Evolutionary conservation across 2,329 filamentous ascomycete species (phyloP).

Genomic region (Chrysoporthe deuterocubensis): DNA sequence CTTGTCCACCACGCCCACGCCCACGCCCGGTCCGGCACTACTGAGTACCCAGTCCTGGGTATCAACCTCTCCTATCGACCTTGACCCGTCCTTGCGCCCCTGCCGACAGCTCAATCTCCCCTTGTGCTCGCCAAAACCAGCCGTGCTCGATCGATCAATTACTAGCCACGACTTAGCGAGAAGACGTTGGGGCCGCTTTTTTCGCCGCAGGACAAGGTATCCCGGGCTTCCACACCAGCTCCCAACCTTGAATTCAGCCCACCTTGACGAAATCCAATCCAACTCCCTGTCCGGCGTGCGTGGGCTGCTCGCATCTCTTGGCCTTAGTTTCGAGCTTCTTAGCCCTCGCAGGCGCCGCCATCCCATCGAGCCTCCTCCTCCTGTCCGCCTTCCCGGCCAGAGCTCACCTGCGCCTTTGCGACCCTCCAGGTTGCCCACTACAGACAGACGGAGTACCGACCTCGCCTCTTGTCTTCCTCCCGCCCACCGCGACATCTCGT

Average conservation of each 20-base stretch:
- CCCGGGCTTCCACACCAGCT: background rate
- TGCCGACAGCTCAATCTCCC: background rate
- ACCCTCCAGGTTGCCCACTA: background rate
- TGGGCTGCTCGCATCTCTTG: background rate
- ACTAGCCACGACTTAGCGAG: background rate
- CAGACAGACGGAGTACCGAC: background rate
- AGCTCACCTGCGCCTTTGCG: background rate
- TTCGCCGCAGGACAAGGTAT: background rate
- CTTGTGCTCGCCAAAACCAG: background rate
- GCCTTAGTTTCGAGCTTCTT: background rate
- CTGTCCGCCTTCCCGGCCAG: background rate
- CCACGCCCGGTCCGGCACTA: conserved; percentile 4
- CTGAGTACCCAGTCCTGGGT: too few species aligned
- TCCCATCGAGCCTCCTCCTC: background rate
- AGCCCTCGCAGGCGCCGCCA: background rate
- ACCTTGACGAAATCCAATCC: background rate
- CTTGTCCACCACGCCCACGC: too few species aligned
- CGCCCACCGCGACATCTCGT: background rate
- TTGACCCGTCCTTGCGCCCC: background rate
- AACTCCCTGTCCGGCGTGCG: conserved; percentile 1
- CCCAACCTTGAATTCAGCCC: background rate
- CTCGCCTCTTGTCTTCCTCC: background rate
- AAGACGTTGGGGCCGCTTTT: conserved; percentile 7
- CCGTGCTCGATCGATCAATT: background rate
- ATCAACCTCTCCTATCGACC: background rate